Evolutionary conservation across 1,284 basidiomycete genomes (phyloP).

Genomic region (Trichosporon coremiiforme): DNA sequence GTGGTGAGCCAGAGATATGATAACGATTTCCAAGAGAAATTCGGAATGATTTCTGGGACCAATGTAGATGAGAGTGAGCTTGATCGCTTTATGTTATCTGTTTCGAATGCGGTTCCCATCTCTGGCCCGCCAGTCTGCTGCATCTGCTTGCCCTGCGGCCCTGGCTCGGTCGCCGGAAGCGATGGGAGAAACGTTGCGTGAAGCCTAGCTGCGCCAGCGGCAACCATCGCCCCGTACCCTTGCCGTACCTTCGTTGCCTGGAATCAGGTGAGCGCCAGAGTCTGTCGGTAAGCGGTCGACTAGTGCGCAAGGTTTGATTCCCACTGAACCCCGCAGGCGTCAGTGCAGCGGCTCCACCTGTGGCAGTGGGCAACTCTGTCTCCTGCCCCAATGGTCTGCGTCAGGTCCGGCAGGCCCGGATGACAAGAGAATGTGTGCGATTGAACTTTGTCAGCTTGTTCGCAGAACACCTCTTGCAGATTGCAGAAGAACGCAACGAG

Average conservation of each 20-base stretch:
- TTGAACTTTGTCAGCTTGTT: background rate
- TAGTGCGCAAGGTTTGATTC: background rate
- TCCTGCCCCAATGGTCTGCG: too few relatives aligned
- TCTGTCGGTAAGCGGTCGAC: background rate
- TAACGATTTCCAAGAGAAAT: background rate
- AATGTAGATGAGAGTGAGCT: background rate
- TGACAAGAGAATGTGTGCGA: conserved; percentile 6
- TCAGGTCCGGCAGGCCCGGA: background rate
- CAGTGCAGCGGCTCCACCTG: background rate
- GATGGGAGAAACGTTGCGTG: background rate
- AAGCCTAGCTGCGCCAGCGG: background rate
- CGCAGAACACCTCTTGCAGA: too few relatives aligned
- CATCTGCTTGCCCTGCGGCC: too few relatives aligned
- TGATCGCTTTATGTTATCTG: background rate
- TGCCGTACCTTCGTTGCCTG: background rate
- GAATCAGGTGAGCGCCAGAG: background rate
- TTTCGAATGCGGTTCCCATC: background rate
- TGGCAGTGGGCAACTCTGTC: background rate
- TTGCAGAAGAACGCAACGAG: background rate
- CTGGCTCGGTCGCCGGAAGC: background rate
- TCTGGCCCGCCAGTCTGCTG: too few relatives aligned
- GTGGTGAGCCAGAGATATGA: background rate
- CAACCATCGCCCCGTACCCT: background rate
- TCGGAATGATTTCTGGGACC: background rate
- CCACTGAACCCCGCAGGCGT: background rate